phyloP scores from a whole-genome alignment of 305 asterid species.

The Rubia occidens region DNA sequence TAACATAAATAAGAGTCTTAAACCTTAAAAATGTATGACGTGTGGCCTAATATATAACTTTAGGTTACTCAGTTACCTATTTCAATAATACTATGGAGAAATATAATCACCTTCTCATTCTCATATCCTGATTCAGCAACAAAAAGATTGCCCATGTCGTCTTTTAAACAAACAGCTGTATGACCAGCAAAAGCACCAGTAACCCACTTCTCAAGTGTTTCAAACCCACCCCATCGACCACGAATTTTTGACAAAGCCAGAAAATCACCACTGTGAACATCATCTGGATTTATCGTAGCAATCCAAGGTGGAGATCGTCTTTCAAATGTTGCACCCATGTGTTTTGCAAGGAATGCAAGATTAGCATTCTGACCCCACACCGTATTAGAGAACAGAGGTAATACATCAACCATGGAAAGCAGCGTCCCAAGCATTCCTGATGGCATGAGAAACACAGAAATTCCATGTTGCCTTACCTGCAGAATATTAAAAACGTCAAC shows the following conservation, averaged over 20 bases:
- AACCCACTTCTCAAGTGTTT: conserved; percentile 99
- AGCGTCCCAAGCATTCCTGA: conserved; percentile 99
- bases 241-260: conserved; percentile 91
- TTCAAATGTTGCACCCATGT: conserved; percentile 92
- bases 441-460: conserved; percentile 97
- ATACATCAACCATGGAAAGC: conserved; percentile 82
- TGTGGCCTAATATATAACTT: neutral
- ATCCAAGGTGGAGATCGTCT: conserved; percentile 62
- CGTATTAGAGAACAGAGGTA: conserved; percentile 90
- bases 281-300: conserved; percentile 58
- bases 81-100: neutral
- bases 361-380: conserved; percentile 97
- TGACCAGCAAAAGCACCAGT: conserved; percentile 99
- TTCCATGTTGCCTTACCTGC: conserved; percentile 93
- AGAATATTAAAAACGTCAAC: conserved; percentile 23
- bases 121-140: conserved; percentile 99
- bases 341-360: conserved; percentile 72
- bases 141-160: conserved; percentile 75
- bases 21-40: neutral
- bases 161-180: conserved; percentile 95
- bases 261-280: conserved; percentile 87
- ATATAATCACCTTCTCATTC: conserved; percentile 70
- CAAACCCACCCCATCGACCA: conserved; percentile 99
- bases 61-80: neutral
- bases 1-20: neutral